These are phyloP conservation scores for Rhynchospora tenuis DNA, from an alignment of 176 grass and related monocot genomes.

Conservation along the genomic window DNA sequence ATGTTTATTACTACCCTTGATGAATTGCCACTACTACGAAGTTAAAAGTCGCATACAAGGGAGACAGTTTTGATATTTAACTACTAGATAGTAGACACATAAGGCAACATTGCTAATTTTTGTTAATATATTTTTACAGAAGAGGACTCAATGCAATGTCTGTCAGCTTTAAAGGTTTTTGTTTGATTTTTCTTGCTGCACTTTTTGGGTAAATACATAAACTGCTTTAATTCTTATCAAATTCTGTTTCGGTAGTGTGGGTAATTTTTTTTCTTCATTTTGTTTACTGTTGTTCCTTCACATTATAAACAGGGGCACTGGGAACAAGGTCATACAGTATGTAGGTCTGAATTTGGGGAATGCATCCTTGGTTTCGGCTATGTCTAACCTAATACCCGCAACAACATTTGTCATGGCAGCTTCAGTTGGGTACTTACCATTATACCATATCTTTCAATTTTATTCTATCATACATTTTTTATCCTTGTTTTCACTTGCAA, in stretches of 20 bases:
- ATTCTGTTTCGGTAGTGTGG: neutral
- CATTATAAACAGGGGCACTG: neutral
- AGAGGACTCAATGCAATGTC: neutral
- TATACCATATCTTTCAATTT: neutral
- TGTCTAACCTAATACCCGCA: neutral
- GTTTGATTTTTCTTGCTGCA: neutral
- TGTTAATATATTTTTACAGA: neutral
- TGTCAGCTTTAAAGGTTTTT: neutral
- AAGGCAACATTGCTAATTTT: neutral
- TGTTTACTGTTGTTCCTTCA: neutral
- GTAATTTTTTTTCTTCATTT: neutral
- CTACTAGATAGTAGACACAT: neutral
- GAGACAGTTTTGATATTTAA: neutral
- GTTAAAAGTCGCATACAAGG: too few species aligned
- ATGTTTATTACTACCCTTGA: neutral
- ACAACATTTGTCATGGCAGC: neutral
- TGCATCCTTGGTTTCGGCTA: conserved; percentile 1
- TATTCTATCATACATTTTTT: neutral
- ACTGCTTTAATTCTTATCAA: neutral
- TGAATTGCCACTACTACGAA: too few species aligned
- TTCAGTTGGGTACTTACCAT: neutral
- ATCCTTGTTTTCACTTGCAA: neutral
- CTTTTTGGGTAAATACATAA: conserved; percentile 1
- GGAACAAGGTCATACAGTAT: conserved; percentile 10
- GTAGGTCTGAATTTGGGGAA: neutral